phyloP scores from a whole-genome alignment of 1,139 yeast species.

The Magnusiomyces sp. region DNA sequence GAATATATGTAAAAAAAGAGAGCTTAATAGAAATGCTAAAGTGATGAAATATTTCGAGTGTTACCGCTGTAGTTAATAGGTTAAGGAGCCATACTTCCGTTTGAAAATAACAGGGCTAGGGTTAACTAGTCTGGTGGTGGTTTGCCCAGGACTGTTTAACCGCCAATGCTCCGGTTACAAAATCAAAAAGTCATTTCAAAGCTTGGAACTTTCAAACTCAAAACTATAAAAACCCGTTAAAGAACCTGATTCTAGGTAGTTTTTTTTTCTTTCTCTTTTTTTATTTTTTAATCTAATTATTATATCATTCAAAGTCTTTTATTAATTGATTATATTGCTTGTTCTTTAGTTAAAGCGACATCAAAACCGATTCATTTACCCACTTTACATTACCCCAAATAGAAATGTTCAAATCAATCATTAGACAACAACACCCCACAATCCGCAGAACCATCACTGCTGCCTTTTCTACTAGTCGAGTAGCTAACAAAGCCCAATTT shows the following conservation, averaged over 20 bases:
- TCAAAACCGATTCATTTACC: background rate
- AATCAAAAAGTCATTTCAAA: too few relatives aligned
- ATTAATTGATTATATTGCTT: background rate
- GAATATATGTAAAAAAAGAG: too few relatives aligned
- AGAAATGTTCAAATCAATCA: background rate
- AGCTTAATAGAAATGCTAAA: too few relatives aligned
- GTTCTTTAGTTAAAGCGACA: background rate
- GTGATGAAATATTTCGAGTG: too few relatives aligned
- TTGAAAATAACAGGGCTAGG: too few relatives aligned
- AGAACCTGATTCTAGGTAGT: background rate
- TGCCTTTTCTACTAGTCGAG: constrained; percentile 10
- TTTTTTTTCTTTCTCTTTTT: background rate
- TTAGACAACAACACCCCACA: background rate
- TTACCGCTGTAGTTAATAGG: too few relatives aligned
- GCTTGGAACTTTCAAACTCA: background rate
- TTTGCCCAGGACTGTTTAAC: too few relatives aligned
- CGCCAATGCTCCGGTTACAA: too few relatives aligned
- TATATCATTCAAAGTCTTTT: background rate
- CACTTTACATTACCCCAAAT: background rate
- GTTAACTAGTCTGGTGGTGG: too few relatives aligned
- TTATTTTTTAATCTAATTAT: background rate
- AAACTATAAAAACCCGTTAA: background rate
- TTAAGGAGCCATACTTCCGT: too few relatives aligned
- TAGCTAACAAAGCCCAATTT: constrained; percentile 19
- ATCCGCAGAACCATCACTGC: background rate